Base-by-base conservation (phyloP, 2,329 filamentous ascomycete genomes). In the Fusarium mangiferae region DNA sequence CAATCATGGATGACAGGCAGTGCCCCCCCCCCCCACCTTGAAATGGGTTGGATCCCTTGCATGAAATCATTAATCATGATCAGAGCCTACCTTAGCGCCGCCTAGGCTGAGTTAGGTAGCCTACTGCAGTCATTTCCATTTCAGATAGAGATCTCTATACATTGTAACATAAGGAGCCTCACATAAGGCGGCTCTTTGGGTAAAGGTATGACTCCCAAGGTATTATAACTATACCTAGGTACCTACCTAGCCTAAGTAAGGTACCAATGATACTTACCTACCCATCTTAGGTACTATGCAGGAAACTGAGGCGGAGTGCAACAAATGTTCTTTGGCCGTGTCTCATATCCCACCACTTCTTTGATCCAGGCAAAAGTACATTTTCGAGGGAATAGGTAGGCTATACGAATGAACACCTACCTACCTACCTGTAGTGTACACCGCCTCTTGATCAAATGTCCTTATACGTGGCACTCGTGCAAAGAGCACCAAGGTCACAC, bases 381-480 rank as follows among this genome's bases (percentile, higher is more conserved):
- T 28, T 28, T 36, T 35, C 20, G n/a, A 36, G 24, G 17, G 14
- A 14, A 46, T 26, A 58, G 44, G 22, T 26, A 58, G 44, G 22
- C 41, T 26, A 48, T 15, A 24, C 17, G 13, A 28, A 52, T n/a
- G 24, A 28, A 36, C 24, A 38, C 24, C 51, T 38, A 54, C 35
- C 36, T 54, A 26, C 24, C 35, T 39, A 54, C 24, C 38, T 55
- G 36, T 20, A 55, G 35, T 55, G 36, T 52, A 51, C 45, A 59
- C 35, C 44, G 57, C 57, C 44, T 39, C 35, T 26, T n/a, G 20
- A 39, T 39, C 13, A 52, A 59, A 51, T 30, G 15, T 17, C 46
- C 48, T 56, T 61, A 24, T 59, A 68, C 66, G 66, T 68, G 49
- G 56, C 66, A 36, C 38, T 51, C 28, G 22, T 24, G 14, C 7